Base-by-base conservation (phyloP, 2,329 filamentous ascomycete species). In the Hypocrella siamensis region DNA sequence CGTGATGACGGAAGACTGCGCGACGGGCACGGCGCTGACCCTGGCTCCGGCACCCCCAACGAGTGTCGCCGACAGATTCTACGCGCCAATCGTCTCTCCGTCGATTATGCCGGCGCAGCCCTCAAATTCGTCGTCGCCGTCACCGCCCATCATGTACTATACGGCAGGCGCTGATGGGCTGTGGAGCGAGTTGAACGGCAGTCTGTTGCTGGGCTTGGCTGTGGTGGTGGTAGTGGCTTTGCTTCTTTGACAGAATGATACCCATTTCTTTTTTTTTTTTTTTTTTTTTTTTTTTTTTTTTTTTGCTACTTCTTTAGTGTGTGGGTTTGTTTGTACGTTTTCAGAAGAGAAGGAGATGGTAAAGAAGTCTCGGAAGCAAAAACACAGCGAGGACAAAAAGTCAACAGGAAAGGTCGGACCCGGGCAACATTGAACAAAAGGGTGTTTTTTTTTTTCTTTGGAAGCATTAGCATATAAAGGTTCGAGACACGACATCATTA, bases 1-100 rank as follows among this genome's bases (percentile, higher is more conserved):
- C 12, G 37, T 53, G 17, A 31, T 35, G n/a, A 39, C 40, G 10
- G 36, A 44, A 7, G 21, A 22, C 21, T 7, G 7, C n/a, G n/a
- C n/a, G n/a, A n/a, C n/a, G 21, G 21, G 7, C 12, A 7, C 12
- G 21, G 21, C 21, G 7, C 21, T 22, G 21, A 12, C 21, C 12
- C 21, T 22, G 21, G 21, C 21, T 22, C 21, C 21, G 21, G 21
- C 21, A 7, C 21, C 21, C 7, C 7, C 21, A 7, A 7, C 21
- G 21, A 12, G 7, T 22, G 7, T 12, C 7, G 21, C 12, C 12
- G 7, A 22, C n/a, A n/a, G n/a, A n/a, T n/a, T n/a, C n/a, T n/a
- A n/a, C n/a, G n/a, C n/a, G n/a, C n/a, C n/a, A n/a, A n/a, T n/a
- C n/a, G n/a, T n/a, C n/a, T n/a, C n/a, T n/a, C n/a, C n/a, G n/a